These are phyloP conservation scores for Komagataella phaffii DNA, from an alignment of 805 yeast genomes.

Conservation along the genomic window DNA sequence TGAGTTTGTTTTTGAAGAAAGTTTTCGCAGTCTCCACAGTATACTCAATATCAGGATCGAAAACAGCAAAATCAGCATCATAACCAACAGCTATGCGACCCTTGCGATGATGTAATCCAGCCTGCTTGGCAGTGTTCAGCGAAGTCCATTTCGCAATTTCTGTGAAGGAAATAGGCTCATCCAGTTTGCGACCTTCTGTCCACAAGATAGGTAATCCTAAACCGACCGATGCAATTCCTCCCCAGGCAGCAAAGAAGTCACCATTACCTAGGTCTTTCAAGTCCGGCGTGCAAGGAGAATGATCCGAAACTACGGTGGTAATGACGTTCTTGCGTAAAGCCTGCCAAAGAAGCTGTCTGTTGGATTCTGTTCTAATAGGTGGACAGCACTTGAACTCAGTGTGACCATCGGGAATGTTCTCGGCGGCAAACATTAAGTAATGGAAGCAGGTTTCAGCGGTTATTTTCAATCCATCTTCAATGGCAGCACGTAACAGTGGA, in stretches of 20 bases:
- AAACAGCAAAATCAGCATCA: slow-evolving; percentile 82
- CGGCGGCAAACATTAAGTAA: slow-evolving; percentile 68
- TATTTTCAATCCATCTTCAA: slow-evolving; percentile 40
- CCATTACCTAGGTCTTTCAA: slow-evolving; percentile 72
- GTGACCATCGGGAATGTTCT: slow-evolving; percentile 59
- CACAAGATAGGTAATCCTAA: slow-evolving; percentile 73
- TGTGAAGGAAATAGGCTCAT: slow-evolving; percentile 34
- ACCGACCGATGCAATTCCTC: slow-evolving; percentile 90
- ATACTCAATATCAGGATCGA: slow-evolving; percentile 48
- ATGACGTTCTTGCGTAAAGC: slow-evolving; percentile 57
- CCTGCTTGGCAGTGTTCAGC: slow-evolving; percentile 73
- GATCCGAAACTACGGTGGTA: slow-evolving; percentile 86
- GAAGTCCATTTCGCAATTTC: slow-evolving; percentile 76
- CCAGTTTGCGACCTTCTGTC: slow-evolving; percentile 53
- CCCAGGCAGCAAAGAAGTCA: slow-evolving; percentile 91
- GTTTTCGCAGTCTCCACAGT: slow-evolving; percentile 40
- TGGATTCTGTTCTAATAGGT: slow-evolving; percentile 70
- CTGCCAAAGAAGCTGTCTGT: slow-evolving; percentile 63
- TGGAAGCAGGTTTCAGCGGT: slow-evolving; percentile 94
- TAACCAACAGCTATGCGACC: slow-evolving; percentile 63
- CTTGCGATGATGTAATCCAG: slow-evolving; percentile 60
- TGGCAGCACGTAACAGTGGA: slow-evolving; percentile 59
- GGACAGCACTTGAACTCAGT: slow-evolving; percentile 93
- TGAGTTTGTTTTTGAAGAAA: slow-evolving; percentile 73
- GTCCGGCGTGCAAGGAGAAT: slow-evolving; percentile 92